Percentiles rank a stretch among this genome's conserved stretches.
Conservation (phyloP, 2,329 filamentous ascomycete genomes). For the Sphaceloma murrayae region DNA sequence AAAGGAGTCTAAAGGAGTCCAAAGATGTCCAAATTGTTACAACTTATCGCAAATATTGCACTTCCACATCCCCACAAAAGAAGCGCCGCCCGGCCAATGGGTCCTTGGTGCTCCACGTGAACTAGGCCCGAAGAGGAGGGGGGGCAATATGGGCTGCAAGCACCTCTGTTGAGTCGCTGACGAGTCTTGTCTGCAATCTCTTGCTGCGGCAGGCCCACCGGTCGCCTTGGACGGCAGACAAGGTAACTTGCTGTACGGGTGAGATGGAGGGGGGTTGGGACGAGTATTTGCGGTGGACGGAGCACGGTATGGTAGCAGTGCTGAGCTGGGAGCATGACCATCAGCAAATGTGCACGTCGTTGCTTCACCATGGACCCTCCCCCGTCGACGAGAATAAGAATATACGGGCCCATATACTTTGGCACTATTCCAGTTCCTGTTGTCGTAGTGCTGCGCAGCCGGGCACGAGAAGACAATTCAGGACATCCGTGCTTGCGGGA, state of each 20-base stretch:
- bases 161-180: constrained; percentile 3
- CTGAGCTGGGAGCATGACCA: neutral
- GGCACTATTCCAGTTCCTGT: constrained; percentile 13
- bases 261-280: too few relatives aligned
- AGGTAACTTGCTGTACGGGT: too few relatives aligned
- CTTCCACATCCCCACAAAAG: constrained; percentile 7
- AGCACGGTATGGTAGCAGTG: too few relatives aligned
- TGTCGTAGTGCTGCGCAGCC: constrained; percentile 8
- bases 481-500: constrained; percentile 4
- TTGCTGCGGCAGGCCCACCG: neutral
- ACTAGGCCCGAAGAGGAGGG: constrained; percentile 13
- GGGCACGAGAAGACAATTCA: neutral
- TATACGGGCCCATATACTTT: neutral
- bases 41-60: constrained; percentile 7
- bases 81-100: constrained; percentile 9
- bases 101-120: neutral
- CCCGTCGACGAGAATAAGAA: too few relatives aligned
- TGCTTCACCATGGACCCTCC: too few relatives aligned
- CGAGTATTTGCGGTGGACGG: too few relatives aligned
- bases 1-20: too few relatives aligned
- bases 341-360: neutral
- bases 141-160: constrained; percentile 1
- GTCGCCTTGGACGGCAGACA: neutral
- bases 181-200: constrained; percentile 9
- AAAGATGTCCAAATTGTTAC: too few relatives aligned